Base-by-base conservation (phyloP, 2,329 filamentous ascomycete species). In the Diplodia corticola region DNA sequence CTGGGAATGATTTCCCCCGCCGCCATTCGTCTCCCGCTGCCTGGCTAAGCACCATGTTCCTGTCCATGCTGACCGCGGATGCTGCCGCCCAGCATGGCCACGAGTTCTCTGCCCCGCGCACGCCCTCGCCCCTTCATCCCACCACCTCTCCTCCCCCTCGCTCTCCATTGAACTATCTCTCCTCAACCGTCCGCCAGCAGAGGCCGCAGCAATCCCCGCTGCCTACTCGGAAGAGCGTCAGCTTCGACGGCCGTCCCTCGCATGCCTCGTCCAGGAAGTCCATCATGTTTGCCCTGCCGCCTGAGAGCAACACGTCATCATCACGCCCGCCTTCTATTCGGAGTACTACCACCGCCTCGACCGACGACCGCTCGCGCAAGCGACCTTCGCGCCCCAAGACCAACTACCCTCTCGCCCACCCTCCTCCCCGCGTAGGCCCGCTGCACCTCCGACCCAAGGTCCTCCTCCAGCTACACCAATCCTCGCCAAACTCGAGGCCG, bases 391-490 rank as follows among this genome's bases (percentile, higher is more conserved):
- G 86, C 67, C 84, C 82, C 61, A 88, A 85, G 73, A 91, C 88
- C 2, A 84, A 82, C 6, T 92, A 86, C 74, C 82, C 86, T 63
- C 82, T 93, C 48, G 90, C 89, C 50, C 89, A 90, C 69, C 89
- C 91, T 0, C 89, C 67, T 81, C 89, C 69, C 80, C 83, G 71
- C 74, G 86, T 68, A 79, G 84, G 69, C 80, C 82, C 72, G 84
- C 82, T 90, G 15, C 86, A 89, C 71, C 82, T 90, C 33, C 86
- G 89, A 17, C 89, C 90, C 12, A 86, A 86, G 63, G 79, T 92
- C 20, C 79, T 92, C 5, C 82, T 93, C 5, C 91, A 94, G 75
- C 80, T 93, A 17, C 91, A 93, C 72, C 83, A 86, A 66, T 75
- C 92, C n/a, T 81, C 84, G 2, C 83, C 86, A 68, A 81, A 73